Conservation (phyloP, 305 asterid species). For the Withania somnifera region DNA sequence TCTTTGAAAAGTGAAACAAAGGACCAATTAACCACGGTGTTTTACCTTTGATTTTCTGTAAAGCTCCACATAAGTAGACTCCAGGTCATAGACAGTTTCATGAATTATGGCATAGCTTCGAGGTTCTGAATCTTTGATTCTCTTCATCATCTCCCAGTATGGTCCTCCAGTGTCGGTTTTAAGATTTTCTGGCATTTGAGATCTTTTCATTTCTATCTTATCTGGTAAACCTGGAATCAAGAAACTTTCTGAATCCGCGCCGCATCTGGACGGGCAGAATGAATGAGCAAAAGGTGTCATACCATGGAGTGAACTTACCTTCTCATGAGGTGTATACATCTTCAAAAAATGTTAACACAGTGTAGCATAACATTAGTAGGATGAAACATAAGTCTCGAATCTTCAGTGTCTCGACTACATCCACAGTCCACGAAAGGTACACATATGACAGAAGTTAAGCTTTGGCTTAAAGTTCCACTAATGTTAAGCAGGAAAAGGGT, state of each 20-base stretch:
- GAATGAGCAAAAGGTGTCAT: no score
- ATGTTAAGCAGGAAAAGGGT: no score
- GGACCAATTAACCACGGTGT: conserved; percentile 48
- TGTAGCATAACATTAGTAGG: neutral
- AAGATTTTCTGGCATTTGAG: conserved; percentile 3
- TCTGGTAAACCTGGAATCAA: conserved; percentile 23
- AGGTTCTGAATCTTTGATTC: conserved; percentile 5
- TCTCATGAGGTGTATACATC: conserved; percentile 20
- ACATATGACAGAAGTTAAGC: conserved; percentile 4
- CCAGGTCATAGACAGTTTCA: conserved; percentile 34
- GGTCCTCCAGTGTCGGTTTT: neutral
- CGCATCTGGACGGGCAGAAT: no score
- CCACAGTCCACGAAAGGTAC: no score
- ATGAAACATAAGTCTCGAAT: conserved; percentile 13
- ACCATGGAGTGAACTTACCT: no score
- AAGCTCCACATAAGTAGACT: conserved; percentile 21
- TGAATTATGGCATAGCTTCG: conserved; percentile 25
- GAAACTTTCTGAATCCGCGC: no score
- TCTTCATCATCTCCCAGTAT: neutral
- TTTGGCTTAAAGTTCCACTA: no score
- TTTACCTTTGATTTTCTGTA: conserved; percentile 6
- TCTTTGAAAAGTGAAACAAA: conserved; percentile 19
- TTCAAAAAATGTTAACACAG: conserved; percentile 14
- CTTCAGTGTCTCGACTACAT: neutral
- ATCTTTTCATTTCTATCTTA: conserved; percentile 7